Percentiles rank a stretch among this genome's conserved stretches.
Conservation (phyloP, 2,329 filamentous ascomycete species). For the Claviceps arundinis region DNA sequence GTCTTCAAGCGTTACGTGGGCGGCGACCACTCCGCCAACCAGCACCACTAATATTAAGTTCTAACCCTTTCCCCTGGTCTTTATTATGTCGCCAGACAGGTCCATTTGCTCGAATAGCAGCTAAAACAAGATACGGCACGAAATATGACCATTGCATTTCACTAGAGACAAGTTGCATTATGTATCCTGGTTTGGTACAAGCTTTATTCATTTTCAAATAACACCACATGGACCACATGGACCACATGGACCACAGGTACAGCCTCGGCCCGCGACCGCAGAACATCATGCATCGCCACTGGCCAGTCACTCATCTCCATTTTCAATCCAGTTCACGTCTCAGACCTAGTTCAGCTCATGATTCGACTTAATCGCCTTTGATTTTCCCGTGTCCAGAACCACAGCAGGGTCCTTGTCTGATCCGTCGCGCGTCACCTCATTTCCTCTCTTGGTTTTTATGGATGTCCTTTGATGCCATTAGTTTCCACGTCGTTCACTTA, state of each 20-base stretch:
- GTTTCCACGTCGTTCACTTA: not conserved
- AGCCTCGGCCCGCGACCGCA: not conserved
- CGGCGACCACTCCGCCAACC: not conserved
- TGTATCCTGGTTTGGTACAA: too few relatives aligned
- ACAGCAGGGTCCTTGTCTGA: constrained; percentile 28
- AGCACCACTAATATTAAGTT: not conserved
- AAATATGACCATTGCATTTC: too few relatives aligned
- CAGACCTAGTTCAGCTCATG: constrained; percentile 6
- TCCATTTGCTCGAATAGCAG: too few relatives aligned
- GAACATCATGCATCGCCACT: not conserved
- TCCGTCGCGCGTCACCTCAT: constrained; percentile 26
- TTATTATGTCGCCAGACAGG: too few relatives aligned
- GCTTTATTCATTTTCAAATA: too few relatives aligned
- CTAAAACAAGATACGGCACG: too few relatives aligned
- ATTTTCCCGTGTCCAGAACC: constrained; percentile 21
- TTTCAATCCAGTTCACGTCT: not conserved
- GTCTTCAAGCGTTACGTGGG: not conserved
- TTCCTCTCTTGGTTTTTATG: constrained; percentile 28
- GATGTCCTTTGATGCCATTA: constrained; percentile 15
- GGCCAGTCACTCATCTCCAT: not conserved
- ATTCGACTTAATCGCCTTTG: constrained; percentile 4
- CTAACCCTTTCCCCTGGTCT: too few relatives aligned
- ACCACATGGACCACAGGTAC: too few relatives aligned
- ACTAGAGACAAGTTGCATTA: too few relatives aligned
- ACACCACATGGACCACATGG: too few relatives aligned